Base-by-base conservation (phyloP, 108 stramenopile species). In the Skeletonema menzelii region DNA sequence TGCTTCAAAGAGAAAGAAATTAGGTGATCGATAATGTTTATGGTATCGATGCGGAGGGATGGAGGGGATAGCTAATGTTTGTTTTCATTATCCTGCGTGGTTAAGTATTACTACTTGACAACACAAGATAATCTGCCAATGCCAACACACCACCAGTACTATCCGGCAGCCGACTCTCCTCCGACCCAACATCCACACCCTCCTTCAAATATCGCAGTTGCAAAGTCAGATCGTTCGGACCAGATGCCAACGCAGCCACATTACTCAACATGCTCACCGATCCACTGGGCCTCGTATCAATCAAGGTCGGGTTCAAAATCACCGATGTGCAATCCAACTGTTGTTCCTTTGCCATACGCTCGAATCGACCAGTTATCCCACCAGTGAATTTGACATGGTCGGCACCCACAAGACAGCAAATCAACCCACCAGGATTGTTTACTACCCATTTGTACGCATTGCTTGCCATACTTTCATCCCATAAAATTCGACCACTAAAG, bases 381-480 rank as follows among this genome's bases (percentile, higher is more conserved):
- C 84, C 79, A 14, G 64, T 53, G 63, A 88, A 93, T 37, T 91
- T 90, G 56, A 91, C 89, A 69, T 93, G 92, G 62, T 93, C 92
- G 4, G 89, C 88, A 26, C 89, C 89, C 10, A 91, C 86, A 56
- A 90, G 38, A 8, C 86, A 87, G 44, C 91, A 62, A 22, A 93
- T 56, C n/a, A 91, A 67, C 12, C 89, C 87, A 15, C 76, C 81
- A 0, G 82, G 76, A 71, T 93, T 80, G 3, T 66, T 58, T 10
- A 55, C 53, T 13, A 71, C 65, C 89, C 89, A 93, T 24, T 65
- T 63, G 24, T 76, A 70, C 0, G 90, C 87, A 40, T 56, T 65
- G 8, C 63, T 73, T 19, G 92, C 92, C 92, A 93, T 93, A 47
- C 81, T 59, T 67, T 89, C 86, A 77, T 93, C 92, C 92, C 92